Conservation (phyloP, 768 basidiomycete genomes). For the Candolleomyces aberdarensis region DNA sequence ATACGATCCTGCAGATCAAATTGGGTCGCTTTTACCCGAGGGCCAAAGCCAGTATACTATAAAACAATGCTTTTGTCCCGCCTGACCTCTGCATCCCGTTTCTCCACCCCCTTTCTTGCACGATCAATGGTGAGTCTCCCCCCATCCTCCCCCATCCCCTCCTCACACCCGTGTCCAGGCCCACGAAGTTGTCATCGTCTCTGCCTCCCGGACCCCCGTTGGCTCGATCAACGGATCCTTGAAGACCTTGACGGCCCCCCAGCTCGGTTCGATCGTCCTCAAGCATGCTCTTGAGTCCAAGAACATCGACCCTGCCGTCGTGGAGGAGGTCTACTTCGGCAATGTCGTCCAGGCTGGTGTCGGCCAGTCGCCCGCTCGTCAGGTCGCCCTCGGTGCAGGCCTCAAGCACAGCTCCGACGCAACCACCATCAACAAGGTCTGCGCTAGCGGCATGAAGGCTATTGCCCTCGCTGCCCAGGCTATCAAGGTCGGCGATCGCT, state of each 20-base stretch:
- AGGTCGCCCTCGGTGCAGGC: constrained; percentile 92
- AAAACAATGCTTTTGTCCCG: constrained; percentile 47
- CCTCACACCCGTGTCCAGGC: constrained; percentile 6
- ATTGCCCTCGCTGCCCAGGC: constrained; percentile 92
- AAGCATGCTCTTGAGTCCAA: constrained; percentile 86
- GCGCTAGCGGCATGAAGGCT: constrained; percentile 95
- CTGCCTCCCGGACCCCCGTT: constrained; percentile 91
- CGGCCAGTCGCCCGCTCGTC: constrained; percentile 97
- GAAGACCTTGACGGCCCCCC: constrained; percentile 81
- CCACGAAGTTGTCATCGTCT: constrained; percentile 88
- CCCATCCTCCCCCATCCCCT: background rate
- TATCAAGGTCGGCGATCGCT: constrained; percentile 83
- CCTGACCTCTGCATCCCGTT: constrained; percentile 37
- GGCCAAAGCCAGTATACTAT: constrained; percentile 13
- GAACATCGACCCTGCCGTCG: constrained; percentile 71
- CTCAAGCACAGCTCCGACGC: constrained; percentile 85
- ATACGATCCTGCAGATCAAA: constrained; percentile 34
- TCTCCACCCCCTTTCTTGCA: constrained; percentile 33
- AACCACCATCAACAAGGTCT: constrained; percentile 99
- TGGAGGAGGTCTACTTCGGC: constrained; percentile 97
- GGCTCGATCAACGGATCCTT: constrained; percentile 90
- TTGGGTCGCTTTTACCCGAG: constrained; percentile 23
- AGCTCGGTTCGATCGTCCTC: constrained; percentile 85
- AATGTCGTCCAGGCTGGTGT: constrained; percentile 98
- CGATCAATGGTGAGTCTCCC: constrained; percentile 50